Evolutionary conservation across 495 filamentous ascomycete species (phyloP).

Genomic region (Cladorrhinum samala): DNA sequence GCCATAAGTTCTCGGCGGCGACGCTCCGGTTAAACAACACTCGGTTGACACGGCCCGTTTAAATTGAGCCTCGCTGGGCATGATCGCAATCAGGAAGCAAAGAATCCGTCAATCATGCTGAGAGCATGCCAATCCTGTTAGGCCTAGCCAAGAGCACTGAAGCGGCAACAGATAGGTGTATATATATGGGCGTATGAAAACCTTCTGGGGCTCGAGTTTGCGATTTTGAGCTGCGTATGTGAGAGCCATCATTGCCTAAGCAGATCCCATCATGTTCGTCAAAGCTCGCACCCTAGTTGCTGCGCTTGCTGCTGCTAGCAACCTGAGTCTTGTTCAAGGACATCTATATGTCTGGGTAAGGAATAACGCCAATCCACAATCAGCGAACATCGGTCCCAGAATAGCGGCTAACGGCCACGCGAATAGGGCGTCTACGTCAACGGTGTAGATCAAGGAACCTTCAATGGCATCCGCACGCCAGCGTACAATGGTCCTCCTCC

Average conservation of each 20-base stretch:
- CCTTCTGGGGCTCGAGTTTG: too few relatives aligned
- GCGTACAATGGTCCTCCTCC: slow-evolving; percentile 34
- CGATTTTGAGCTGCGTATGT: too few relatives aligned
- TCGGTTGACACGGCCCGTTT: slow-evolving; percentile 1
- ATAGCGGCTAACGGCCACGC: not conserved
- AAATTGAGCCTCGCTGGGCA: not conserved
- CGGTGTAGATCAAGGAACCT: slow-evolving; percentile 39
- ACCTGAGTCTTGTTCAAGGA: not conserved
- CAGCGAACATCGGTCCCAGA: not conserved
- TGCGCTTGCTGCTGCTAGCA: not conserved
- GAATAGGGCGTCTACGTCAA: slow-evolving; percentile 37
- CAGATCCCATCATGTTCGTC: not conserved
- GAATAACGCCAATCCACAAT: not conserved
- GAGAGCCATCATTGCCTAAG: too few relatives aligned
- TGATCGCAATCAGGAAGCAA: not conserved
- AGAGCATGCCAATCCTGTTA: too few relatives aligned
- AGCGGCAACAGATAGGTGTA: too few relatives aligned
- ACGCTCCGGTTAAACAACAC: not conserved
- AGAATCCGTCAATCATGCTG: not conserved
- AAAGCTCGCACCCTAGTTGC: not conserved
- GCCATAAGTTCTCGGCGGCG: not conserved
- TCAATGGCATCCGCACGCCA: slow-evolving; percentile 33
- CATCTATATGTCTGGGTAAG: not conserved
- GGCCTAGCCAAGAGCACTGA: too few relatives aligned
- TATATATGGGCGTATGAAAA: too few relatives aligned